These are phyloP conservation scores for Marasmius sp. DNA, from an alignment of 1,284 basidiomycete genomes.

Conservation along the genomic window DNA sequence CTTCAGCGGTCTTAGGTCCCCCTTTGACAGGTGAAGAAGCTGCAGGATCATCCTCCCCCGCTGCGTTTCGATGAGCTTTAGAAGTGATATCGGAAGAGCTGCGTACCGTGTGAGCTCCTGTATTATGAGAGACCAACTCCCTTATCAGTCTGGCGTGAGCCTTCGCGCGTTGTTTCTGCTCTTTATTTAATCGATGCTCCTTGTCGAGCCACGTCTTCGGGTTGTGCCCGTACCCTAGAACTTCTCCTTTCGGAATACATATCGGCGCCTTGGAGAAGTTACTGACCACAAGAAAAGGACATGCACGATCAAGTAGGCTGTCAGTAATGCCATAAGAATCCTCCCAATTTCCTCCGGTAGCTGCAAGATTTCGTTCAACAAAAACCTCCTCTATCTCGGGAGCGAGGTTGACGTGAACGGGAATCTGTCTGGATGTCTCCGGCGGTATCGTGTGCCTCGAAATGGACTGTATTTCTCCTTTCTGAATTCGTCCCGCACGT, in stretches of 20 bases:
- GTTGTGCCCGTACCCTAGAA: too few relatives aligned
- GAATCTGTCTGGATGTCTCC: too few relatives aligned
- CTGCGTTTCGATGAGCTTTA: conserved; percentile 10
- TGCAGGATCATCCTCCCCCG: neutral
- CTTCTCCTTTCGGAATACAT: too few relatives aligned
- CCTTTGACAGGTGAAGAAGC: conserved; percentile 5
- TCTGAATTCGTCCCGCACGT: neutral
- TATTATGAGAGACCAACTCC: neutral
- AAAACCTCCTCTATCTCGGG: too few relatives aligned
- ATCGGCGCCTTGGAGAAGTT: too few relatives aligned
- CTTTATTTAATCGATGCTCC: neutral
- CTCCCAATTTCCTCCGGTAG: too few relatives aligned
- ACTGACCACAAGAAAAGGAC: too few relatives aligned
- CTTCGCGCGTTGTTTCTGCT: neutral
- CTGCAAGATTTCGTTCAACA: too few relatives aligned
- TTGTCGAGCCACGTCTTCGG: conserved; percentile 18
- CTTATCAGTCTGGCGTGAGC: conserved; percentile 8
- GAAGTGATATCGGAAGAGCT: conserved; percentile 7
- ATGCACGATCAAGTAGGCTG: too few relatives aligned
- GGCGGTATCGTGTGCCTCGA: too few relatives aligned
- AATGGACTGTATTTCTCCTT: conserved; percentile 1
- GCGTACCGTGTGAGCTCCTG: neutral
- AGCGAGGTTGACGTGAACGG: too few relatives aligned
- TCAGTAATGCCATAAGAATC: too few relatives aligned
- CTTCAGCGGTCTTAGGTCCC: conserved; percentile 23